Evolutionary conservation across 2,329 filamentous ascomycete genomes (phyloP), one percentile per base, ranked within the genome.

Genomic region (Bipolaris bicolor): DNA sequence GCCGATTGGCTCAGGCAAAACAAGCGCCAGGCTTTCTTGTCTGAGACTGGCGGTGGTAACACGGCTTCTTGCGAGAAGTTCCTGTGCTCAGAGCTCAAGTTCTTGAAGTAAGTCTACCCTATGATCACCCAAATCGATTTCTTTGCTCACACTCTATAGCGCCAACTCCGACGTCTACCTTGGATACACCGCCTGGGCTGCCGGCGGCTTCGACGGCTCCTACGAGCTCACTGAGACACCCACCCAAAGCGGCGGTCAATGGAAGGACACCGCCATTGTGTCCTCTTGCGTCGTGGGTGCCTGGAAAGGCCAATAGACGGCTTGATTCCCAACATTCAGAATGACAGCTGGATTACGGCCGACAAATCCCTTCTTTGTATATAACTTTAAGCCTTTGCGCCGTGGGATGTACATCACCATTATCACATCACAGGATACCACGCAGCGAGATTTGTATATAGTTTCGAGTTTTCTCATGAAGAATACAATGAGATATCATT

Each of bases 31-130:
- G 78, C 77, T 1, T 73, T 80, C 22, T 58, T 79, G 20, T 75
- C 77, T 6, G 78, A 80, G 67, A 76, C 75, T n/a, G 78, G 78
- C 44, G 77, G 77, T 36, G 77, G 77, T 1, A 75, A 70, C 61
- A 75, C 74, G 13, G 51, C 58, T 24, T 68, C 67, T 26, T 78
- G 76, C 52, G 53, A 77, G 55, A 61, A 68, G 52, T 63, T 69
- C 46, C 56, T 76, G 16, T 79, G 77, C 61, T 52, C 68, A 56
- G 62, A 71, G 54, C 52, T 73, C 3, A 61, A 74, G 47, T 73
- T 71, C 50, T 58, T 72, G 40, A 68, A 70, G 66, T 68, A 44
- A 29, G 39, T n/a, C n/a, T n/a, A n/a, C n/a, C n/a, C n/a, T n/a
- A n/a, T n/a, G n/a, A n/a, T n/a, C n/a, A n/a, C n/a, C n/a, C n/a